A percentile compares a stretch with the other conserved stretches of the same genome.
phyloP scores from a whole-genome alignment of 2,329 filamentous ascomycete genomes.

The Ophiostoma sp. region DNA sequence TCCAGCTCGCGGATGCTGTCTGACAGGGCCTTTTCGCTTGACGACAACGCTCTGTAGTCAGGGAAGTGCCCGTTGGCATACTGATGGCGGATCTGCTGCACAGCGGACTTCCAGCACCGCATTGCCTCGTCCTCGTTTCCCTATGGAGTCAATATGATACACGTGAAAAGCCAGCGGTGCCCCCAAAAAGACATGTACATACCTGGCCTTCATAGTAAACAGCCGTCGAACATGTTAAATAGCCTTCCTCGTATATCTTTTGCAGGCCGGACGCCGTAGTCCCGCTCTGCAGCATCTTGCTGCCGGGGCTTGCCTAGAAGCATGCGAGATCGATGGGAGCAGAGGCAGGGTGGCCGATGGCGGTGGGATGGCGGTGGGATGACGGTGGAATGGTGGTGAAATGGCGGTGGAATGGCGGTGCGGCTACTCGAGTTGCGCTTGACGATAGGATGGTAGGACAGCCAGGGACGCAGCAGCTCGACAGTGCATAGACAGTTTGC shows the following conservation, averaged over 20 bases:
- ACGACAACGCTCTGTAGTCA: conserved; percentile 43
- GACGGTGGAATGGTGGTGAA: neutral
- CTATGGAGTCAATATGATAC: conserved; percentile 40
- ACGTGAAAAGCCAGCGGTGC: no score
- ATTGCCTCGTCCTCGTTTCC: conserved; percentile 88
- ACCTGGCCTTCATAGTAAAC: conserved; percentile 95
- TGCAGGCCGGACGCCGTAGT: conserved; percentile 65
- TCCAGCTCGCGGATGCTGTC: conserved; percentile 80
- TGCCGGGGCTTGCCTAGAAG: conserved; percentile 22
- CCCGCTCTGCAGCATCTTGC: conserved; percentile 50
- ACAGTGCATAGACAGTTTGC: no score
- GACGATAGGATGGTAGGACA: no score
- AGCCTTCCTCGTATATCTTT: conserved; percentile 97
- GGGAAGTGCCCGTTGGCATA: conserved; percentile 55
- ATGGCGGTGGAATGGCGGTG: no score
- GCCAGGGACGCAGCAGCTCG: no score
- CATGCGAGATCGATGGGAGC: conserved; percentile 21
- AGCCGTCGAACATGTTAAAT: conserved; percentile 88
- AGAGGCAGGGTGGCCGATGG: neutral
- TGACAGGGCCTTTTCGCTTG: conserved; percentile 76
- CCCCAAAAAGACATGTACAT: conserved; percentile 25
- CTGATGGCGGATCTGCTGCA: conserved; percentile 84
- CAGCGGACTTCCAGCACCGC: conserved; percentile 80
- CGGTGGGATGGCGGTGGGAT: neutral
- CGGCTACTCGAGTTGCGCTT: no score